Evolutionary conservation across 306 rosid genomes (phyloP).

Genomic region (Cucurbita maxima): DNA sequence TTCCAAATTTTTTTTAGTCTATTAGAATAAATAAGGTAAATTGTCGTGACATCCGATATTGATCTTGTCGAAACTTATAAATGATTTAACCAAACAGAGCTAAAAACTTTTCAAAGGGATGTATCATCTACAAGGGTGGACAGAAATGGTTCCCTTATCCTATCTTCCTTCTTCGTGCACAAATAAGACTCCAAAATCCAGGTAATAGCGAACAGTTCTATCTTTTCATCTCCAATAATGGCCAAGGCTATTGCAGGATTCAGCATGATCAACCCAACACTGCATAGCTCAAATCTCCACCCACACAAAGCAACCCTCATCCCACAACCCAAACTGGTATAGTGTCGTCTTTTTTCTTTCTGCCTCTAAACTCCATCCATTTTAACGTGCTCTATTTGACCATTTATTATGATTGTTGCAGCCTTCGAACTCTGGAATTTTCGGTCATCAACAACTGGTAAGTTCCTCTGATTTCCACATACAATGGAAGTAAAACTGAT

Average conservation of each 20-base stretch:
- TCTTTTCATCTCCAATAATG: slow-evolving; percentile 7
- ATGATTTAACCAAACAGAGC: too few species aligned
- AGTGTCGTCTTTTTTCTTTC: background rate
- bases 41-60: too few species aligned
- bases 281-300: slow-evolving; percentile 9
- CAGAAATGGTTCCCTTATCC: slow-evolving; percentile 28
- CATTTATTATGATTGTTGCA: slow-evolving; percentile 18
- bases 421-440: slow-evolving; percentile 38
- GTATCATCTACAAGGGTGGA: slow-evolving; percentile 9
- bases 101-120: too few species aligned
- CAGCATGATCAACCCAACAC: slow-evolving; percentile 20
- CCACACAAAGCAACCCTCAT: slow-evolving; percentile 10
- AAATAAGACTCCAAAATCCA: slow-evolving; percentile 5
- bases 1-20: too few species aligned
- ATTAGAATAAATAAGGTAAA: too few species aligned
- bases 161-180: slow-evolving; percentile 8
- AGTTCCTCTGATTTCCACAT: background rate
- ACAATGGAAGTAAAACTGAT: background rate
- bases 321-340: slow-evolving; percentile 21
- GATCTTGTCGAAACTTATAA: too few species aligned
- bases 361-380: background rate
- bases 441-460: slow-evolving; percentile 28
- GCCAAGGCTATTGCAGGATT: slow-evolving; percentile 27
- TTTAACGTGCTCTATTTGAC: background rate
- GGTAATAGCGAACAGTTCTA: background rate